phyloP scores from a whole-genome alignment of 768 basidiomycete species.

The Suillus occidentalis region DNA sequence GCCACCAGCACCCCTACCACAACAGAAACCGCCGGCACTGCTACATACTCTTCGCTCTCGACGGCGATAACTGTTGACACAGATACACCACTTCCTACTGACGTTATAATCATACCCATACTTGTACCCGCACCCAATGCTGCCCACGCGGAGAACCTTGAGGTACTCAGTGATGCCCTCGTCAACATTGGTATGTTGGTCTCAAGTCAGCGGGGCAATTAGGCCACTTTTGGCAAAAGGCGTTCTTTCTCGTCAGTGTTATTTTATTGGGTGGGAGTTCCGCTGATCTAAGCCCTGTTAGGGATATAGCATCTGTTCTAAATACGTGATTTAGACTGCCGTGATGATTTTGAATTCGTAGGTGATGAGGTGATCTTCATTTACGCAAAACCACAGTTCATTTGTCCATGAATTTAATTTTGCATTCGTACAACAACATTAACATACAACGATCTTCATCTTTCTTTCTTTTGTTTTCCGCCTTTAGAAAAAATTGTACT shows the following conservation, averaged over 20 bases:
- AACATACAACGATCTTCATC: conserved; percentile 2
- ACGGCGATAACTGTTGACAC: no score
- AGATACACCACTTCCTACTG: neutral
- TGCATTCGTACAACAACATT: conserved; percentile 7
- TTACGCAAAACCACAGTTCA: neutral
- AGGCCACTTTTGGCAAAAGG: neutral
- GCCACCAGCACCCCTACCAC: no score
- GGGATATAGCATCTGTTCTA: neutral
- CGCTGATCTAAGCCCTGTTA: neutral
- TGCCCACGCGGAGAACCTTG: neutral
- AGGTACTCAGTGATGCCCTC: neutral
- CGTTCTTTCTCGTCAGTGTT: neutral
- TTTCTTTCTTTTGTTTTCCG: conserved; percentile 6
- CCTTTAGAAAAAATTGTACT: conserved; percentile 78
- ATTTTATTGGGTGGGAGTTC: neutral
- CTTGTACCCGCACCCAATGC: neutral
- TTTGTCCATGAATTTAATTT: neutral
- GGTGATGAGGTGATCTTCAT: neutral
- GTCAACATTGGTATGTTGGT: neutral
- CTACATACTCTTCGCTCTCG: neutral
- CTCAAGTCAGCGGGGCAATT: neutral
- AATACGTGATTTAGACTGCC: neutral
- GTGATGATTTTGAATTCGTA: conserved; percentile 2
- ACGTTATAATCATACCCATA: neutral
- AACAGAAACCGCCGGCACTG: neutral